A percentile compares a stretch with the other conserved stretches of the same genome.
These are phyloP conservation scores for Trichophyton rubrum DNA, from an alignment of 2,329 filamentous ascomycete genomes.

Conservation along the genomic window DNA sequence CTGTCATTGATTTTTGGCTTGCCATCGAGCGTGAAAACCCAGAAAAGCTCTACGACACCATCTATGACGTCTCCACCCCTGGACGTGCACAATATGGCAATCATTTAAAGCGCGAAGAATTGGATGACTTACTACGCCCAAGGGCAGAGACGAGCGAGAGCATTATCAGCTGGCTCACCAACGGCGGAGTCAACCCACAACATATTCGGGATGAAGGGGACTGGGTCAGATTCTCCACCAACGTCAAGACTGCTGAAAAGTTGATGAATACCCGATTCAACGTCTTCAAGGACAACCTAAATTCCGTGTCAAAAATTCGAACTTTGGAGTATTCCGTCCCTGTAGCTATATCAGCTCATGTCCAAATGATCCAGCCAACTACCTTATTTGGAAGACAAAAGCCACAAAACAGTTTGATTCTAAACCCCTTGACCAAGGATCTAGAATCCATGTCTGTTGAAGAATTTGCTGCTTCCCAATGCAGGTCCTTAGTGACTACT, in stretches of 20 bases:
- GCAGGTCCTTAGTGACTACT: slow-evolving; percentile 27
- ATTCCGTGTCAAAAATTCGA: slow-evolving; percentile 37
- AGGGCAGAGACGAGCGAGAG: slow-evolving; percentile 35
- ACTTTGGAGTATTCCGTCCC: slow-evolving; percentile 52
- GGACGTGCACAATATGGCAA: slow-evolving; percentile 47
- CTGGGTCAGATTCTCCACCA: slow-evolving; percentile 46
- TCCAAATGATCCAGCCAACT: slow-evolving; percentile 54
- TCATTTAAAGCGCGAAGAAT: slow-evolving; percentile 49
- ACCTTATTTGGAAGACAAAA: slow-evolving; percentile 42
- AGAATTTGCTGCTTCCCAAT: slow-evolving; percentile 8
- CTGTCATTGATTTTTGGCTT: slow-evolving; percentile 38
- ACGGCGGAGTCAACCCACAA: slow-evolving; percentile 35
- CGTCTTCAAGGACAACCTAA: slow-evolving; percentile 3
- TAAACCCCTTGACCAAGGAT: slow-evolving; percentile 33
- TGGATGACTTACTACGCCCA: slow-evolving; percentile 45
- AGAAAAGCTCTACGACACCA: slow-evolving; percentile 43
- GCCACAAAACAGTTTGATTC: slow-evolving; percentile 7
- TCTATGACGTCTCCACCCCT: slow-evolving; percentile 51
- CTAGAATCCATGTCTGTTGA: slow-evolving; percentile 20
- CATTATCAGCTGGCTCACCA: slow-evolving; percentile 45
- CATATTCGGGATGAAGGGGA: slow-evolving; percentile 41
- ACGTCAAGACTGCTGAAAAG: slow-evolving; percentile 7
- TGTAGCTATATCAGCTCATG: slow-evolving; percentile 38
- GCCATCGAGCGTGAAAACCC: slow-evolving; percentile 39
- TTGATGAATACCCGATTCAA: slow-evolving; percentile 9